Evolutionary conservation across 2,329 filamentous ascomycete species (phyloP).

Genomic region (Penicillium corylophilum): DNA sequence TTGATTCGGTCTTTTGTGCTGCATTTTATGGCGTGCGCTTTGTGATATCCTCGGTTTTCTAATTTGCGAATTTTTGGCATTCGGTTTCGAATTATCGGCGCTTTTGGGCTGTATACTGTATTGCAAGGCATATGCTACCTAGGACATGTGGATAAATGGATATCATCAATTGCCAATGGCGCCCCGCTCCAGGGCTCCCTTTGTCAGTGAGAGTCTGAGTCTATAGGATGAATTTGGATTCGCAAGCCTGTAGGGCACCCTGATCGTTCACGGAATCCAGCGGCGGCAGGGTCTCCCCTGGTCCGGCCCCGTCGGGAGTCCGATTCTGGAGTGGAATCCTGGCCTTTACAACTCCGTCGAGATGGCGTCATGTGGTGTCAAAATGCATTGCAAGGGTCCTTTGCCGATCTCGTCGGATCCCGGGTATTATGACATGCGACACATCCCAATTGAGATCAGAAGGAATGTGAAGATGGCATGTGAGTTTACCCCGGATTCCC

Average conservation of each 20-base stretch:
- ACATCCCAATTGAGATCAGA: background rate
- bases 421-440: background rate
- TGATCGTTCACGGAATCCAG: background rate
- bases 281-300: background rate
- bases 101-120: too few relatives aligned
- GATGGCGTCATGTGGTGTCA: background rate
- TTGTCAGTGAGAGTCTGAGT: background rate
- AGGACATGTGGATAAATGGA: background rate
- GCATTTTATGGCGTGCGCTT: background rate
- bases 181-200: background rate
- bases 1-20: too few relatives aligned
- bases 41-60: constrained; percentile 10
- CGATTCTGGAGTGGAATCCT: background rate
- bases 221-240: background rate
- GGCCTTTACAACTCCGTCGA: background rate
- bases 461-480: background rate
- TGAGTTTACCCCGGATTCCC: background rate
- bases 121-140: too few relatives aligned
- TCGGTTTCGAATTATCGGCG: too few relatives aligned
- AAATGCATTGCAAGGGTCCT: background rate
- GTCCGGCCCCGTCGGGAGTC: background rate
- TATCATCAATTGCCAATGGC: background rate
- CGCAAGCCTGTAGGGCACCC: background rate
- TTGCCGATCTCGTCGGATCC: background rate
- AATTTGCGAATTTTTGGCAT: too few relatives aligned